These are phyloP conservation scores for Jasminum sambac DNA, from an alignment of 257 asterid species.

Conservation along the genomic window DNA sequence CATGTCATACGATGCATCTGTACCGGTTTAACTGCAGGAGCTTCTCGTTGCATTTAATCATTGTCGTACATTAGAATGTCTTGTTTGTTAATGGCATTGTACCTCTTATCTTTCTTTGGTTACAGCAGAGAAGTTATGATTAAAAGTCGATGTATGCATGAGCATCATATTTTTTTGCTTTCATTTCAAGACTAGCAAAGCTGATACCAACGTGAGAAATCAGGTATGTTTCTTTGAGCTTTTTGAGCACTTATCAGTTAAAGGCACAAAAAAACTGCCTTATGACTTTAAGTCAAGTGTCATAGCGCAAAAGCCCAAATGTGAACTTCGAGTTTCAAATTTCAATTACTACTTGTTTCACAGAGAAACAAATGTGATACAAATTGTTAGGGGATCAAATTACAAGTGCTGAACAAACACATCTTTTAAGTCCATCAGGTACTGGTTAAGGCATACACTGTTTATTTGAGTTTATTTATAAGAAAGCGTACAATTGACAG, in stretches of 20 bases:
- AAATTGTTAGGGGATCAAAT: background rate
- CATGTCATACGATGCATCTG: too few relatives aligned
- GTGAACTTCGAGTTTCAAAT: background rate
- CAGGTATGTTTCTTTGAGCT: background rate
- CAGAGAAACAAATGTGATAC: background rate
- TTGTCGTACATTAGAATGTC: background rate
- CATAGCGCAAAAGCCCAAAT: background rate
- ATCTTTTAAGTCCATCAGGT: background rate
- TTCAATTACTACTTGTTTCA: background rate
- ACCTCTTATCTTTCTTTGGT: background rate
- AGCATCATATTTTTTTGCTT: background rate
- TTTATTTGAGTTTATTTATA: slow-evolving; percentile 12
- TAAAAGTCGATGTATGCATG: background rate
- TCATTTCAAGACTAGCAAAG: background rate
- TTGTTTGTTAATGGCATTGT: background rate
- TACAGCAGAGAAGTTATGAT: background rate
- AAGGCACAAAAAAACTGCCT: background rate
- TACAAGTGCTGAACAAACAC: background rate
- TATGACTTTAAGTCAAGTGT: background rate
- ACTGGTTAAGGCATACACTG: background rate
- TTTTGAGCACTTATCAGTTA: background rate
- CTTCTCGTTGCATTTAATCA: background rate
- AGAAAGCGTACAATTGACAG: slow-evolving; percentile 57
- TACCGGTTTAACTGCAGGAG: too few relatives aligned
- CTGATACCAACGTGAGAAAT: background rate